Evolutionary conservation across 1,284 basidiomycete species (phyloP).

Genomic region (Gomphus bonarii): DNA sequence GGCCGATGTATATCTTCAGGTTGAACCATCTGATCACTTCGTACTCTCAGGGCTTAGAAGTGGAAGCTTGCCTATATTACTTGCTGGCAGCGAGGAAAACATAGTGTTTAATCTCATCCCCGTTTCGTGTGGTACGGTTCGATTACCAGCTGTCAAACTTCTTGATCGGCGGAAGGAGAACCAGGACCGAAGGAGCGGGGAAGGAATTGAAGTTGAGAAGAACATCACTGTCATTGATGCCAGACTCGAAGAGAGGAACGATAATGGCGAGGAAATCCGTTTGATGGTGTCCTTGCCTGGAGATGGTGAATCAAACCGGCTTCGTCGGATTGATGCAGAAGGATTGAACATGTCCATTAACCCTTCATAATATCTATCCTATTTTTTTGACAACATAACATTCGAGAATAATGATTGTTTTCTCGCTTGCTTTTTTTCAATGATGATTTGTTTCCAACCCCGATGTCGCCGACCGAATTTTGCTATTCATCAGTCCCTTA

Average conservation of each 20-base stretch:
- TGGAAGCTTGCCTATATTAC: slow-evolving; percentile 51
- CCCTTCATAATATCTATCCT: background rate
- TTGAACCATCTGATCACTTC: slow-evolving; percentile 60
- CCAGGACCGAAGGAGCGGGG: background rate
- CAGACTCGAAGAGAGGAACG: slow-evolving; percentile 4
- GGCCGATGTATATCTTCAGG: slow-evolving; percentile 53
- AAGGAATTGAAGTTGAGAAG: background rate
- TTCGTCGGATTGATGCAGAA: slow-evolving; percentile 1
- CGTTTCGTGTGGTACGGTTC: slow-evolving; percentile 53
- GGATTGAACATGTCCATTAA: slow-evolving; percentile 3
- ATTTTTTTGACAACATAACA: too few relatives aligned
- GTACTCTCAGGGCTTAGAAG: slow-evolving; percentile 61
- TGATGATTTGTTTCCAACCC: background rate
- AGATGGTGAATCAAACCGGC: background rate
- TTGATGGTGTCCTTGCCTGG: background rate
- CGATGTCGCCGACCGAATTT: background rate
- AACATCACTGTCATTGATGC: slow-evolving; percentile 1
- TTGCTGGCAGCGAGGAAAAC: slow-evolving; percentile 58
- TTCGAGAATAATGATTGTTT: background rate
- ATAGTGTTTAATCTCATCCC: slow-evolving; percentile 59
- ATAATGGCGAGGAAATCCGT: slow-evolving; percentile 1
- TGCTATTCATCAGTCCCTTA: background rate
- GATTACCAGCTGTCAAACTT: slow-evolving; percentile 47
- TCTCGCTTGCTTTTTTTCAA: background rate
- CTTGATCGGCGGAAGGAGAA: slow-evolving; percentile 36